A percentile compares a stretch with the other conserved stretches of the same genome.
phyloP scores from a whole-genome alignment of 169 alveolate species.

The Babesia bovis region DNA sequence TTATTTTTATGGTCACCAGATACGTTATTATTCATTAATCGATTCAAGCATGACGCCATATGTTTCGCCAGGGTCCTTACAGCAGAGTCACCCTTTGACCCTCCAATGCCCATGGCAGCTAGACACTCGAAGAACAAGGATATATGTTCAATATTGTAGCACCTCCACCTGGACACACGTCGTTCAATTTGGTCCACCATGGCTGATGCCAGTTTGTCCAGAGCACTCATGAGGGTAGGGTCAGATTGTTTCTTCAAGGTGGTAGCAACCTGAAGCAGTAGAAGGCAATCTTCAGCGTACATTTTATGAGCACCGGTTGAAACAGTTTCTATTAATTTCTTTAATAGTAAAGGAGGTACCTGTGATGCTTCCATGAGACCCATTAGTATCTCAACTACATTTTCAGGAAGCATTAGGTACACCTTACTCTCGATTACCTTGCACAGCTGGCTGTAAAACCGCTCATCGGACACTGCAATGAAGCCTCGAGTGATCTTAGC shows the following conservation, averaged over 20 bases:
- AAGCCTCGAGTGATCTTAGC: constrained; percentile 52
- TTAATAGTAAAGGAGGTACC: constrained; percentile 10
- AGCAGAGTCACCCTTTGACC: constrained; percentile 21
- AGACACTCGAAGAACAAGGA: constrained; percentile 48
- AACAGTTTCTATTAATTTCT: constrained; percentile 31
- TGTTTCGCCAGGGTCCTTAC: constrained; percentile 22
- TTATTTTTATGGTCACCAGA: neutral
- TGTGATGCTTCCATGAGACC: constrained; percentile 47
- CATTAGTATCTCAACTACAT: constrained; percentile 49
- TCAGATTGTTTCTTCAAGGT: constrained; percentile 4
- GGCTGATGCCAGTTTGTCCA: constrained; percentile 17
- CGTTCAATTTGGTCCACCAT: constrained; percentile 56
- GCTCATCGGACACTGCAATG: constrained; percentile 44
- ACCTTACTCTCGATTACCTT: constrained; percentile 45
- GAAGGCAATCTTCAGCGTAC: constrained; percentile 65
- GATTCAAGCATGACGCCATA: constrained; percentile 40
- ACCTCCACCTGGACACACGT: constrained; percentile 55
- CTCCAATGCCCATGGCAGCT: constrained; percentile 34
- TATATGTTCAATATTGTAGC: constrained; percentile 46
- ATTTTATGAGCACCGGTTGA: constrained; percentile 32
- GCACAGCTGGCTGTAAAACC: constrained; percentile 44
- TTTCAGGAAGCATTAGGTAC: constrained; percentile 61
- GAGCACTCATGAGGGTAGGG: neutral
- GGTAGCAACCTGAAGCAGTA: constrained; percentile 34
- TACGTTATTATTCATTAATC: constrained; percentile 6